Percentiles rank a stretch among this genome's conserved stretches.
Evolutionary conservation across 2,329 filamentous ascomycete species (phyloP).

Genomic region (Amauroascus niger): DNA sequence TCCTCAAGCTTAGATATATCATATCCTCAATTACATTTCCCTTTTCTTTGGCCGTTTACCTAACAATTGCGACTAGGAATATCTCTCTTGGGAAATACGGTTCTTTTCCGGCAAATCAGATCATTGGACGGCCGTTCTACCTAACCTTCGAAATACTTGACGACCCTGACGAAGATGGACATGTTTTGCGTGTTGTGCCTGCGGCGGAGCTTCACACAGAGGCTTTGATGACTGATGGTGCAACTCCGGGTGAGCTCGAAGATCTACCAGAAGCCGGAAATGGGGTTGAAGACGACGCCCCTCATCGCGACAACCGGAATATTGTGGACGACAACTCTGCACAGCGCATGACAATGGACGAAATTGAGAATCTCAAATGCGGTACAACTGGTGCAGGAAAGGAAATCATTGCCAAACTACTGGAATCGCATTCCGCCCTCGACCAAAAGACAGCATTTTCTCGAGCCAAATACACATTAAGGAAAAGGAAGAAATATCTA

Average conservation of each 20-base stretch:
- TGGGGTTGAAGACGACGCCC: conserved; percentile 26
- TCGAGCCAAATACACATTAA: conserved; percentile 86
- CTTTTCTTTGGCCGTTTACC: conserved; percentile 10
- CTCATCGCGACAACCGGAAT: conserved; percentile 52
- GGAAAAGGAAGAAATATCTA: conserved; percentile 91
- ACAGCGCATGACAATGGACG: conserved; percentile 64
- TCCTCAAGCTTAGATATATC: conserved; percentile 10
- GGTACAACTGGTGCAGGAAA: conserved; percentile 69
- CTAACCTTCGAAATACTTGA: conserved; percentile 85
- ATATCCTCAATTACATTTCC: background rate
- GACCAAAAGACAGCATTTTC: conserved; percentile 93
- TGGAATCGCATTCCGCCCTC: conserved; percentile 78
- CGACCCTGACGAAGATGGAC: conserved; percentile 52
- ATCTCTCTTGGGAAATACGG: conserved; percentile 91
- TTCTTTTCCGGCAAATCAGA: conserved; percentile 75
- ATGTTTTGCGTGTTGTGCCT: conserved; percentile 63
- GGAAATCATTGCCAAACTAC: conserved; percentile 84
- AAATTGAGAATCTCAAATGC: conserved; percentile 62
- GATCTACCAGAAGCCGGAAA: conserved; percentile 30
- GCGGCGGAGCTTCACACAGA: conserved; percentile 77
- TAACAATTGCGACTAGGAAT: conserved; percentile 46
- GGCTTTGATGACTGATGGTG: conserved; percentile 46
- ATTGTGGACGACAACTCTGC: conserved; percentile 55
- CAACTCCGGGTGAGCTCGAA: conserved; percentile 24
- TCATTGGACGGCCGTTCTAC: conserved; percentile 85